Evolutionary conservation across 768 basidiomycete species (phyloP), one percentile per base, ranked within the genome.

Genomic region (Suillus cothurnatus): DNA sequence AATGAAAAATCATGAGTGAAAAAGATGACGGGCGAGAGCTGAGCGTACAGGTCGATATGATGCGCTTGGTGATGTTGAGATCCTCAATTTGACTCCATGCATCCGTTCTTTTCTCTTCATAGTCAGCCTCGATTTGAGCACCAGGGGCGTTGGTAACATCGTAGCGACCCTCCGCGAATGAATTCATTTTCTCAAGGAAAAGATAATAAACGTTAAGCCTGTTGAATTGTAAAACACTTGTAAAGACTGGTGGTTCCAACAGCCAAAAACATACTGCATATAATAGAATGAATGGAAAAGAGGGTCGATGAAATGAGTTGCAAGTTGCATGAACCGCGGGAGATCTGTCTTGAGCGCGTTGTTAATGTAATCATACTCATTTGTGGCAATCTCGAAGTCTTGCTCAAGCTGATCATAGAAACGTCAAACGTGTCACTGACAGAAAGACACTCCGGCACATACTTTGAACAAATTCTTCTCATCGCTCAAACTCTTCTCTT

Each of bases 251-350:
- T 28, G 34, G 23, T 49, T 61, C 15, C 49, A 58, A 19, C 34
- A 41, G 19, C 56, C 50, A 28, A 52, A 43, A 34, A 88, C 95
- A 73, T 72, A 96, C 94, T 99, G 95, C 95, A 99, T 98, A 77
- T 97, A 99, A 83, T 92, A 99, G 84, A 95, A 95, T 21, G 95
- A 97, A 71, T 97, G 91, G 86, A 98, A 99, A n/a, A 99, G 81
- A 1, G 97, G 97, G 69, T 96, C 91, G 74, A 99, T 94, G 79
- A 98, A 98, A 68, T 89, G 87, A 3, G 94, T 91, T 1, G 92
- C 83, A 67, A 98, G 86, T 34, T 81, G 82, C 85, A 99, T 89
- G 83, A 99, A 99, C n/a, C 87, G 87, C 3, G 96, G 95, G 38
- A 99, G 82, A 72, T 99, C 97, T 64, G 87, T 84, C 81, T 99